Conservation (phyloP, 208 protist genomes). For the Leishmania guyanensis region DNA sequence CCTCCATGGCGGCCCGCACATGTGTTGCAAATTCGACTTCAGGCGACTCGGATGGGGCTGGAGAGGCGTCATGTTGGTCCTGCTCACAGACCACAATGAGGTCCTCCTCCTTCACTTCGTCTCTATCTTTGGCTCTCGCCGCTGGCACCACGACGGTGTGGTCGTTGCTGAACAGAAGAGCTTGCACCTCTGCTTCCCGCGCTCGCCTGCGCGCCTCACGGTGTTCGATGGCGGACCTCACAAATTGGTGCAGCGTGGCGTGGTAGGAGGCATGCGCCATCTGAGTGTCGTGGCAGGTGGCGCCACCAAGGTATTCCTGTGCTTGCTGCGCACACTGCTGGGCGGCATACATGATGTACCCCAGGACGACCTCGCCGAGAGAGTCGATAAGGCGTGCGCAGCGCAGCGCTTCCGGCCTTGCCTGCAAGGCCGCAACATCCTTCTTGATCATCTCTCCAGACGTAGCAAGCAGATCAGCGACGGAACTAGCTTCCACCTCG, state of each 20-base stretch:
- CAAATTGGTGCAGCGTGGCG: slow-evolving; percentile 32
- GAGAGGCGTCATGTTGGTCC: neutral
- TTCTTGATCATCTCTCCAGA: slow-evolving; percentile 14
- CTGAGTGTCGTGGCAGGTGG: slow-evolving; percentile 1
- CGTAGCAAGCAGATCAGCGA: neutral
- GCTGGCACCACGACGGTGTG: neutral
- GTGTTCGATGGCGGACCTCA: slow-evolving; percentile 16
- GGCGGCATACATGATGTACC: slow-evolving; percentile 38
- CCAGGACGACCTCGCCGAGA: slow-evolving; percentile 48
- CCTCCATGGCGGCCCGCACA: slow-evolving; percentile 34
- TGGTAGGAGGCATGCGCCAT: slow-evolving; percentile 19
- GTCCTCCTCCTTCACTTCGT: neutral
- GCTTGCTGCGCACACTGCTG: slow-evolving; percentile 23
- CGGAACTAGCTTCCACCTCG: neutral
- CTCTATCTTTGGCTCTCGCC: neutral
- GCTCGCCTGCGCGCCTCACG: slow-evolving; percentile 22
- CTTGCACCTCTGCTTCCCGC: slow-evolving; percentile 28
- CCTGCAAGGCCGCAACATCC: neutral
- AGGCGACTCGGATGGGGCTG: neutral
- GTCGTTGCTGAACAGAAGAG: slow-evolving; percentile 31
- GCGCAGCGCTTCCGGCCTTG: neutral
- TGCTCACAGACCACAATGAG: neutral
- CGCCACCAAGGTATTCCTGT: slow-evolving; percentile 12
- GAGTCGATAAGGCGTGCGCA: slow-evolving; percentile 36
- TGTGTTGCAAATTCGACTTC: slow-evolving; percentile 15